Conservation (phyloP, 1,139 yeast species). For the Geotrichum macrosporum region DNA sequence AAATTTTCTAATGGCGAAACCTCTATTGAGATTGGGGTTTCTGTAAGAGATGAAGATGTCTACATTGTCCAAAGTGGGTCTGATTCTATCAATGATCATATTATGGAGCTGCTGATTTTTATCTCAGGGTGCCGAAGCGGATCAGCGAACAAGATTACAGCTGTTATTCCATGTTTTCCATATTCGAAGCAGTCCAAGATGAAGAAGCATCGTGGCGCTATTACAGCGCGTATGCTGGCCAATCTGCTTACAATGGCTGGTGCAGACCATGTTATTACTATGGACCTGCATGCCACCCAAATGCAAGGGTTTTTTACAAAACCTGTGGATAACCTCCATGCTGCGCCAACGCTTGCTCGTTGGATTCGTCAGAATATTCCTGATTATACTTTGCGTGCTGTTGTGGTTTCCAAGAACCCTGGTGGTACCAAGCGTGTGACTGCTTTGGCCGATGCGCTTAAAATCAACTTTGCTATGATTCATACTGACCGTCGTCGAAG, state of each 20-base stretch:
- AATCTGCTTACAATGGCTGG: constrained; percentile 96
- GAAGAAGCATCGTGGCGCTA: constrained; percentile 98
- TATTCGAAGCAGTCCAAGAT: constrained; percentile 95
- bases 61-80: constrained; percentile 94
- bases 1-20: constrained; percentile 81
- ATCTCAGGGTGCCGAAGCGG: constrained; percentile 97
- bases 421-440: constrained; percentile 99
- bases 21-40: constrained; percentile 87
- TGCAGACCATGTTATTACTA: constrained; percentile 95
- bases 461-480: constrained; percentile 97
- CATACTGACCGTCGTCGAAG: constrained; percentile 95
- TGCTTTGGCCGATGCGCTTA: constrained; percentile 89
- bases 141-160: constrained; percentile 92
- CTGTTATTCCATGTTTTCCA: constrained; percentile 96
- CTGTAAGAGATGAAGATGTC: constrained; percentile 93
- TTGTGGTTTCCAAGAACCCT: constrained; percentile 90
- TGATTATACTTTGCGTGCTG: constrained; percentile 78
- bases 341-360: constrained; percentile 92
- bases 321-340: constrained; percentile 94
- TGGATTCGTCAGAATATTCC: constrained; percentile 92
- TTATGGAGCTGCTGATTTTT: constrained; percentile 90
- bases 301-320: constrained; percentile 98
- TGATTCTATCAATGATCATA: constrained; percentile 83
- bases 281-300: constrained; percentile 97
- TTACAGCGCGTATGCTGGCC: constrained; percentile 98